Conservation (phyloP, 305 asterid genomes). For the Fraxinus baroniana region DNA sequence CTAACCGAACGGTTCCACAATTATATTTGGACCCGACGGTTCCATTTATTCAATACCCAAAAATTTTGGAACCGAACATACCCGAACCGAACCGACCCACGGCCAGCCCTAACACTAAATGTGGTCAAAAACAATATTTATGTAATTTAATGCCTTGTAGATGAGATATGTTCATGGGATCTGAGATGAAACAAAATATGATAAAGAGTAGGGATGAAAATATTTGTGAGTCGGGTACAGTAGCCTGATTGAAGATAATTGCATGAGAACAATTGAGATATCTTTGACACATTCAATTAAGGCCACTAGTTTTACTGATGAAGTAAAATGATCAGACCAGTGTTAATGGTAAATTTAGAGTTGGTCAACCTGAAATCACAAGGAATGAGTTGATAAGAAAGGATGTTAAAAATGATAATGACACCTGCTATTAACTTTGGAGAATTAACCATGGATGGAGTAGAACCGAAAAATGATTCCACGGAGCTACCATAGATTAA, state of each 20-base stretch:
- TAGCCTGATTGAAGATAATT: not conserved
- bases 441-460: not conserved
- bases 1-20: too few relatives aligned
- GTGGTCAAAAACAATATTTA: not conserved
- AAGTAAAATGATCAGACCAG: not conserved
- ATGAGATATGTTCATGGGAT: not conserved
- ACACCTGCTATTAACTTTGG: not conserved
- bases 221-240: not conserved
- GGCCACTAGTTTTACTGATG: not conserved
- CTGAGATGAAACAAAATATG: not conserved
- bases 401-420: not conserved
- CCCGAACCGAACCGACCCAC: too few relatives aligned
- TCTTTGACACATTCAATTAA: not conserved
- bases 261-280: not conserved
- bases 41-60: too few relatives aligned
- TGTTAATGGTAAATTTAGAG: not conserved
- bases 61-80: too few relatives aligned
- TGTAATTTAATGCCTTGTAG: not conserved
- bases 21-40: too few relatives aligned
- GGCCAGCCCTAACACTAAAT: too few relatives aligned
- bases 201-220: not conserved
- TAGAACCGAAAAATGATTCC: not conserved
- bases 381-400: not conserved
- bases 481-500: not conserved
- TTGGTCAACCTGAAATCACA: not conserved